Conservation (phyloP, 805 yeast genomes). For the Metschnikowia kofuensis region DNA sequence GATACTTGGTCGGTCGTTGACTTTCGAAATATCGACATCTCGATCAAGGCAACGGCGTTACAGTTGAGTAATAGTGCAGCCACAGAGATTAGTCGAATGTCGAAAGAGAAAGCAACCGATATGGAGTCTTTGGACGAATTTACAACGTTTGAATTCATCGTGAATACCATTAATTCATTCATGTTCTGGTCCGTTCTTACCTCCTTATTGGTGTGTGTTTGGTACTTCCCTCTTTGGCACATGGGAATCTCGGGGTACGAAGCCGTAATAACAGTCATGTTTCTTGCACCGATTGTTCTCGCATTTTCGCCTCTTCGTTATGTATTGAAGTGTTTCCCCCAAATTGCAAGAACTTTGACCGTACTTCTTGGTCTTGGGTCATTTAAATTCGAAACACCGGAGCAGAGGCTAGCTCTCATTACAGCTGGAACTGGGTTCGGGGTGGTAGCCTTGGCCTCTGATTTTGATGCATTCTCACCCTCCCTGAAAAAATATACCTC, state of each 20-base stretch:
- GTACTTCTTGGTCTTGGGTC: constrained; percentile 74
- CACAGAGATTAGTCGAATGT: not conserved
- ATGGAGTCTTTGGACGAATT: constrained; percentile 26
- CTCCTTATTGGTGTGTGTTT: constrained; percentile 77
- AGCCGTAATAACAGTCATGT: constrained; percentile 52
- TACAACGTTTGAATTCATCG: constrained; percentile 34
- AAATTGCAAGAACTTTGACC: constrained; percentile 50
- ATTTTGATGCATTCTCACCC: constrained; percentile 37
- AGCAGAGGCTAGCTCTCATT: constrained; percentile 59
- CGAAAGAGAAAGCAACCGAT: not conserved
- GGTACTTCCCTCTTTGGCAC: constrained; percentile 98
- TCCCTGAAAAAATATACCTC: constrained; percentile 36
- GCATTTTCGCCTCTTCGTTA: constrained; percentile 33
- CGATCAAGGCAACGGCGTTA: constrained; percentile 6
- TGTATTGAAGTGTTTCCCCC: constrained; percentile 43
- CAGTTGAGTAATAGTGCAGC: not conserved
- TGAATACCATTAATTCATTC: constrained; percentile 60
- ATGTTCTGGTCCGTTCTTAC: constrained; percentile 85
- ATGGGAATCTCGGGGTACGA: constrained; percentile 98
- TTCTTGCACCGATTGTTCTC: constrained; percentile 58
- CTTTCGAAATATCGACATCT: constrained; percentile 58
- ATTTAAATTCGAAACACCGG: constrained; percentile 66
- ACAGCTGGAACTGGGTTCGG: constrained; percentile 68
- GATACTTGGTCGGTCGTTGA: constrained; percentile 78
- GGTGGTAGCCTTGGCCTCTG: constrained; percentile 55